Conservation (phyloP, 176 grass and related monocot species). For the Paspalum vaginatum region DNA sequence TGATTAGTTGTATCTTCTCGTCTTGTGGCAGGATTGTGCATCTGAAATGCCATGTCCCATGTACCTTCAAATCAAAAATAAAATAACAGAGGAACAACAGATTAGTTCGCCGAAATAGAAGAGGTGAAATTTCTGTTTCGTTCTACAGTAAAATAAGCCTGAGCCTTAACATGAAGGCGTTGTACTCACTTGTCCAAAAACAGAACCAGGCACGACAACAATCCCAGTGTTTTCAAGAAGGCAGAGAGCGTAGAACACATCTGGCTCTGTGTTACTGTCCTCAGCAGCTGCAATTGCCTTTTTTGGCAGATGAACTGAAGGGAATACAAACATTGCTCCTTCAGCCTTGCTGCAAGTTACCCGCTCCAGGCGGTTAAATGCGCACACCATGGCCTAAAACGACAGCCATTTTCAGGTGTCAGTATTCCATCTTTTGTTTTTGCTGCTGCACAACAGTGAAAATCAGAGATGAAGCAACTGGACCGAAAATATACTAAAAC, state of each 20-base stretch:
- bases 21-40: conserved; percentile 75
- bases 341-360: conserved; percentile 79
- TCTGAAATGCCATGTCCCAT: conserved; percentile 86
- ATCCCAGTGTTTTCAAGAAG: conserved; percentile 73
- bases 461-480: not conserved
- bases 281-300: conserved; percentile 68
- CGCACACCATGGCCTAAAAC: conserved; percentile 64
- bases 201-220: conserved; percentile 73
- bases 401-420: not conserved
- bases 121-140: not conserved
- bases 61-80: conserved; percentile 55
- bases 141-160: not conserved
- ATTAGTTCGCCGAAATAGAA: conserved; percentile 36
- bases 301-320: conserved; percentile 53
- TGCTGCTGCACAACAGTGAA: not conserved
- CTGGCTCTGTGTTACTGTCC: conserved; percentile 54
- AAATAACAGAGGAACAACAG: conserved; percentile 12
- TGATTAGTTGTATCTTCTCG: conserved; percentile 59
- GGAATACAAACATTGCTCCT: conserved; percentile 90
- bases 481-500: conserved; percentile 18
- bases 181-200: conserved; percentile 72
- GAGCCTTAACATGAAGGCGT: not conserved
- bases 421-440: not conserved
- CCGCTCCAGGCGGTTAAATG: conserved; percentile 72
- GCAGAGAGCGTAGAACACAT: conserved; percentile 70